These are phyloP conservation scores for Phaeolepiota aurea DNA, from an alignment of 768 basidiomycete genomes.

Conservation along the genomic window DNA sequence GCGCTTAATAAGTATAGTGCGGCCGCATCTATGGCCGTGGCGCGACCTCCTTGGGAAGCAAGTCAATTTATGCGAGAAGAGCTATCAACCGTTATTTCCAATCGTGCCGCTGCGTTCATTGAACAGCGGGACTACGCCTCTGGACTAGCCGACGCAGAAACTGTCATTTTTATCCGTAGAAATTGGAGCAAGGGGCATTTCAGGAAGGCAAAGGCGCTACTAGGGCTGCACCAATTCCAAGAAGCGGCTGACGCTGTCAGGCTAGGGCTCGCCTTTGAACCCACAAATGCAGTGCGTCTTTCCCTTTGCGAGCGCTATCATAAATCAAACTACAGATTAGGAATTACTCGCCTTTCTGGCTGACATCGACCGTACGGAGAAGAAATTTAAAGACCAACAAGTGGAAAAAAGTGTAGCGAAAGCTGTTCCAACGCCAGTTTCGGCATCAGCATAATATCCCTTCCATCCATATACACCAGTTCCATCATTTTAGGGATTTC, in stretches of 20 bases:
- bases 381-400: constrained; percentile 12
- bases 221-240: constrained; percentile 55
- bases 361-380: constrained; percentile 24
- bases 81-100: constrained; percentile 81
- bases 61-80: constrained; percentile 82
- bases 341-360: constrained; percentile 20
- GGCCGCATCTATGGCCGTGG: constrained; percentile 67
- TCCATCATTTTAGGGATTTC: too few relatives aligned
- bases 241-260: constrained; percentile 80
- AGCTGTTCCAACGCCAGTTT: background rate
- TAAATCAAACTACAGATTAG: constrained; percentile 6
- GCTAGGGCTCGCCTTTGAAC: constrained; percentile 82
- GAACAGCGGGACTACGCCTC: constrained; percentile 69
- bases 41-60: constrained; percentile 88
- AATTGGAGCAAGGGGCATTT: constrained; percentile 97
- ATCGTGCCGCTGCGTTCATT: constrained; percentile 82
- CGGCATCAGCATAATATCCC: background rate
- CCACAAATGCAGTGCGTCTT: constrained; percentile 31
- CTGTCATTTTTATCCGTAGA: constrained; percentile 74
- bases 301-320: background rate
- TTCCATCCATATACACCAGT: too few relatives aligned
- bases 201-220: constrained; percentile 83
- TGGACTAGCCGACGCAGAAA: constrained; percentile 85
- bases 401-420: background rate
- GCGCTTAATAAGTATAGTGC: constrained; percentile 77